Base-by-base conservation (phyloP, 2,329 filamentous ascomycete species). In the Fusarium equiseti region DNA sequence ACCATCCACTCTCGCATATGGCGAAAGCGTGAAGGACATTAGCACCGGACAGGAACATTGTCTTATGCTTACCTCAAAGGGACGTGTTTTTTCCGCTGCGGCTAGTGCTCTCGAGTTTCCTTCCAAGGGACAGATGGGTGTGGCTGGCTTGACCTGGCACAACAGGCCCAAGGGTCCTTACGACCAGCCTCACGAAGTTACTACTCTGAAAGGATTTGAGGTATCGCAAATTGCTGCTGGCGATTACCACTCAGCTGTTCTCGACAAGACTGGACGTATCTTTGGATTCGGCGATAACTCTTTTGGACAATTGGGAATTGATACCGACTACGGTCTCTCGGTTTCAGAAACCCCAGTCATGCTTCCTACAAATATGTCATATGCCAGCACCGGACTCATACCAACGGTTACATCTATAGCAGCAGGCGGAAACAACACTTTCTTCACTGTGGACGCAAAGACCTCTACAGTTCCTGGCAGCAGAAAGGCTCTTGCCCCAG, bases 241-340 rank as follows among this genome's bases (percentile, higher is more conserved):
- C 26, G 94, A 97, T 77, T 90, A 91, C 72, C 96, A 99, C 81
- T 97, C 94, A 6, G 82, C 97, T 3, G 92, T 90, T 1, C 85
- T 94, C 18, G 93, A 95, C 77, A 88, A 88, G 64, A 85, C 91
- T 55, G 95, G 95, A 18, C 88, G 90, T 18, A 87, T 96, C 18
- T 97, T 96, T 79, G 86, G 90, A 9, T 98, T 97, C 81, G 96
- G 96, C 40, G 95, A 98, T 79, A 98, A 98, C 81, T 90, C 90
- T 0, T 88, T 89, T 45, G 96, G 96, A n/a, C 96, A 98, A 80
- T 86, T 98, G 6, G 95, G 95, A n/a, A 90, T 95, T 74, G 89
- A 93, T 53, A 88, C 87, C 56, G 89, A 89, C 51, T 78, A 87
- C 0, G 87, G 91, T 29, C 83, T 88, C 18, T 84, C 88, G 10